phyloP scores from a whole-genome alignment of 148 eudicot genomes.

The Drosera capensis region DNA sequence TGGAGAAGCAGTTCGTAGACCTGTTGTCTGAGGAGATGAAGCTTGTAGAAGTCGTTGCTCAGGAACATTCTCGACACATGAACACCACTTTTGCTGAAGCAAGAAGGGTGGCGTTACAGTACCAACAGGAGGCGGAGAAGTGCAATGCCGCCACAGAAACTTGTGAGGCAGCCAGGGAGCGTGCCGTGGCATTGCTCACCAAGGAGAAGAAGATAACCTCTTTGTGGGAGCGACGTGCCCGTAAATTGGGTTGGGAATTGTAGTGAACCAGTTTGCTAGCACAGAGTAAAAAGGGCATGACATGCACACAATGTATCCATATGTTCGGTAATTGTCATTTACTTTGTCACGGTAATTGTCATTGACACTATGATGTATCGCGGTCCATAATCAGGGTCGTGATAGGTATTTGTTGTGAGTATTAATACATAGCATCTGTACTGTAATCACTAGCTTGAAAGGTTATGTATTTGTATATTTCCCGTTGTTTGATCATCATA shows the following conservation, averaged over 20 bases:
- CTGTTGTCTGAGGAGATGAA: slow-evolving; percentile 70
- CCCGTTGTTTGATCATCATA: no score
- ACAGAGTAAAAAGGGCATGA: no score
- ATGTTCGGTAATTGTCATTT: no score
- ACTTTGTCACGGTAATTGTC: no score
- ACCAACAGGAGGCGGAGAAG: slow-evolving; percentile 82
- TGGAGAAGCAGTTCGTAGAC: slow-evolving; percentile 60
- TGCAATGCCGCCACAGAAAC: slow-evolving; percentile 84
- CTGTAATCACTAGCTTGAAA: no score
- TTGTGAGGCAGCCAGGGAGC: slow-evolving; percentile 68
- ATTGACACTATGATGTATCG: no score
- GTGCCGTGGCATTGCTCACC: slow-evolving; percentile 29
- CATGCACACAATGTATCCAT: no score
- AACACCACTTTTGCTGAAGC: slow-evolving; percentile 65
- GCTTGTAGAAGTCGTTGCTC: slow-evolving; percentile 40
- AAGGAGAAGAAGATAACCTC: slow-evolving; percentile 61
- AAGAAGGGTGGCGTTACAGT: slow-evolving; percentile 45
- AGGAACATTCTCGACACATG: slow-evolving; percentile 47
- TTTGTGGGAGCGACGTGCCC: slow-evolving; percentile 68
- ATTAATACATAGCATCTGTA: no score
- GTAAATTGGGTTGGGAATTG: slow-evolving; percentile 48
- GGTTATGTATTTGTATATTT: no score
- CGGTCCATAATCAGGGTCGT: no score
- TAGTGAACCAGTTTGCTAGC: no score
- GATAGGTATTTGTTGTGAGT: no score